Evolutionary conservation across 768 basidiomycete genomes (phyloP).

Genomic region (Pulveroboletus sp.): DNA sequence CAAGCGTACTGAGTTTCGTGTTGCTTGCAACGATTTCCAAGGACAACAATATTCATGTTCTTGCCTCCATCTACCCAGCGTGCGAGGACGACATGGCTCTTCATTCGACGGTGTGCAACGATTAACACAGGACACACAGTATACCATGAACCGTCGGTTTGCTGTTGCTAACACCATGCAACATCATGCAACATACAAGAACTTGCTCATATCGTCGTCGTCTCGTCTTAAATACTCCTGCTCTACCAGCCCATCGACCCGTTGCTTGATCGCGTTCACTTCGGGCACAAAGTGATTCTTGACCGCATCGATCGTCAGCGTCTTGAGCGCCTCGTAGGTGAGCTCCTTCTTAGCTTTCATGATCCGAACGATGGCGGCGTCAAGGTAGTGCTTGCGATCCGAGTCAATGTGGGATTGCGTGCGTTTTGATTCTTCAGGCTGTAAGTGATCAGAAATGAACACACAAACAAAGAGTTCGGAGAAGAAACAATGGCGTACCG

Average conservation of each 20-base stretch:
- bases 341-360: slow-evolving; percentile 94
- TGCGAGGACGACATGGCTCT: no score
- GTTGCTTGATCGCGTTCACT: slow-evolving; percentile 80
- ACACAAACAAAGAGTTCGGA: no score
- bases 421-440: slow-evolving; percentile 84
- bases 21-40: no score
- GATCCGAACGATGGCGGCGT: slow-evolving; percentile 94
- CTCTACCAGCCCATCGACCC: slow-evolving; percentile 81
- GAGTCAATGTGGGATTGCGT: slow-evolving; percentile 84
- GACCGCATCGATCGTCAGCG: slow-evolving; percentile 82
- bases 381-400: slow-evolving; percentile 81
- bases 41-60: no score
- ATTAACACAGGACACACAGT: no score
- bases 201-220: slow-evolving; percentile 64
- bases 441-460: no score
- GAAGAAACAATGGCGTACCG: slow-evolving; percentile 46
- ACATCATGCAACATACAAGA: slow-evolving; percentile 73
- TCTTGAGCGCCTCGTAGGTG: slow-evolving; percentile 73
- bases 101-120: no score
- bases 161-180: no score
- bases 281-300: slow-evolving; percentile 85
- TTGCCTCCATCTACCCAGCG: no score
- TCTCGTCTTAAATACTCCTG: slow-evolving; percentile 82
- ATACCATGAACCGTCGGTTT: no score
- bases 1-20: background rate